phyloP scores from a whole-genome alignment of 371 early-diverging fungal genomes.

The Parasitella parasitica region DNA sequence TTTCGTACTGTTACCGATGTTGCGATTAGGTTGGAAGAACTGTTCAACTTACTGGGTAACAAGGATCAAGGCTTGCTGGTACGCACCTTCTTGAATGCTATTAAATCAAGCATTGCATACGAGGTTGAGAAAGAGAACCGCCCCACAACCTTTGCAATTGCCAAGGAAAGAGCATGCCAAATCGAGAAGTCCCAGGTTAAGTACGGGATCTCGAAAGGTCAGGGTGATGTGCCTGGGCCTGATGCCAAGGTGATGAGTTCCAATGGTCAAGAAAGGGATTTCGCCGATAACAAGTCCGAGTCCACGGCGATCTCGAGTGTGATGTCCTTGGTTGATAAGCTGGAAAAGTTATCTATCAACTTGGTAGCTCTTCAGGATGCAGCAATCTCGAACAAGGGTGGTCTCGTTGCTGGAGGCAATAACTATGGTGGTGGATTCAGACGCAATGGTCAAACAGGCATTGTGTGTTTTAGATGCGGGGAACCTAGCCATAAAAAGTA shows the following conservation, averaged over 20 bases:
- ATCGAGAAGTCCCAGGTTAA: background rate
- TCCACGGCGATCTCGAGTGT: background rate
- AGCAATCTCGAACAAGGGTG: background rate
- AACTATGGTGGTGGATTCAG: no score
- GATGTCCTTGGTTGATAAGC: background rate
- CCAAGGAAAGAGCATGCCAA: background rate
- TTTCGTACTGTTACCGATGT: slow-evolving; percentile 1
- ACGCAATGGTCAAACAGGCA: no score
- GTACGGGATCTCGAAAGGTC: background rate
- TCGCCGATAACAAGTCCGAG: background rate
- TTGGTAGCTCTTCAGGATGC: background rate
- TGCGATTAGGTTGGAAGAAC: slow-evolving; percentile 2
- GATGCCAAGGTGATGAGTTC: background rate
- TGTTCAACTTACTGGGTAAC: background rate
- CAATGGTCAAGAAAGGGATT: background rate
- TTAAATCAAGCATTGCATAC: background rate
- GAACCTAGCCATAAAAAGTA: no score
- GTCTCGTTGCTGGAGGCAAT: no score
- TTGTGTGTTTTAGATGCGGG: no score
- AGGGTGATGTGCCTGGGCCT: background rate
- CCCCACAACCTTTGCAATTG: background rate
- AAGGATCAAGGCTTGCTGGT: background rate
- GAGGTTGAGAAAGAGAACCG: slow-evolving; percentile 8
- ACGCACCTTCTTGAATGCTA: slow-evolving; percentile 11
- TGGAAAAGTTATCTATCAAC: slow-evolving; percentile 11